Evolutionary conservation across 129 eudicot species (phyloP).

Genomic region (Artemisia annua): DNA sequence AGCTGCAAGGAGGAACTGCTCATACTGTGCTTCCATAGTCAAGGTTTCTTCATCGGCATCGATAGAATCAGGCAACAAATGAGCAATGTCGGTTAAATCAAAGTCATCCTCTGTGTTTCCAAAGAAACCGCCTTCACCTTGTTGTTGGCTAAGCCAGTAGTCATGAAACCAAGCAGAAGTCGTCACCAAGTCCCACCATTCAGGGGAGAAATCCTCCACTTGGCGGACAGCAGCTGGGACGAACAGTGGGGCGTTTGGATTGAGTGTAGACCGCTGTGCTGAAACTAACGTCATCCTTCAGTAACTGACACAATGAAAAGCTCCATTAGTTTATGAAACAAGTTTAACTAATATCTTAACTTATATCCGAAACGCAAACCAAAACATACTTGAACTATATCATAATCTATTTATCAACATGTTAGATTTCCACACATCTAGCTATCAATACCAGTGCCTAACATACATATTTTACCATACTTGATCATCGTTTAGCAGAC

Average conservation of each 20-base stretch:
- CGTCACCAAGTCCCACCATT: constrained; percentile 93
- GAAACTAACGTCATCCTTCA: constrained; percentile 62
- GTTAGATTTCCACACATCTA: too few relatives aligned
- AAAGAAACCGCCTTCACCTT: constrained; percentile 61
- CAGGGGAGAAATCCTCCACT: constrained; percentile 95
- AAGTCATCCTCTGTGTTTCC: constrained; percentile 38
- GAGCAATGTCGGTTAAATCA: constrained; percentile 39
- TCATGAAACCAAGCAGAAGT: constrained; percentile 84
- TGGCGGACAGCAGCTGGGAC: constrained; percentile 82
- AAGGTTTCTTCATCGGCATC: constrained; percentile 82
- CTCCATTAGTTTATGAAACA: too few relatives aligned
- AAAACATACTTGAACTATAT: too few relatives aligned
- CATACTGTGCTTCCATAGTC: constrained; percentile 83
- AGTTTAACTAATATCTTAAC: too few relatives aligned
- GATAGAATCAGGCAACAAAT: constrained; percentile 77
- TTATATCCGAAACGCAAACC: too few relatives aligned
- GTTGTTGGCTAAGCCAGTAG: constrained; percentile 92
- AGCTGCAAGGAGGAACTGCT: constrained; percentile 65
- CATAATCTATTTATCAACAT: too few relatives aligned
- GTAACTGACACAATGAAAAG: neutral
- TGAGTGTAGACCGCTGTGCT: constrained; percentile 61
- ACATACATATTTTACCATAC: too few relatives aligned
- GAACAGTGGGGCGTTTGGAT: constrained; percentile 88
- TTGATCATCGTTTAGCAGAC: too few relatives aligned
- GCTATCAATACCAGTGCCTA: too few relatives aligned